These are phyloP conservation scores for Castanea mollissima DNA, from an alignment of 306 rosid species.

Conservation along the genomic window DNA sequence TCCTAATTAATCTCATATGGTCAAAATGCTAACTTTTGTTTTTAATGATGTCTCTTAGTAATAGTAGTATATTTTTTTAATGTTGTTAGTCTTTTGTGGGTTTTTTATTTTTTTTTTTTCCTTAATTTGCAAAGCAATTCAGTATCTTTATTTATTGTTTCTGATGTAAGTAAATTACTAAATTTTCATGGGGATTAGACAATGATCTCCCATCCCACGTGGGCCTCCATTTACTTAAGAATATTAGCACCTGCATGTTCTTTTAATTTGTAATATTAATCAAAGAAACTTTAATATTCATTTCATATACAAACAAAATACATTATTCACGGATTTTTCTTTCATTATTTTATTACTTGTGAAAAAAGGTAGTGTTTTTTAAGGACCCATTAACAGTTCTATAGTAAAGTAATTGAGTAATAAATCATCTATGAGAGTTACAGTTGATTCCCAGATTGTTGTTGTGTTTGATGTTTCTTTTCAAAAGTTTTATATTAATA, in stretches of 20 bases:
- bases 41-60: slow-evolving; percentile 24
- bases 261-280: slow-evolving; percentile 30
- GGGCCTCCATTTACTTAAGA: slow-evolving; percentile 48
- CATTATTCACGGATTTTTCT: slow-evolving; percentile 6
- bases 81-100: neutral
- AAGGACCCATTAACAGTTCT: slow-evolving; percentile 19
- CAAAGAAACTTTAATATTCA: slow-evolving; percentile 20
- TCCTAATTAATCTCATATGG: slow-evolving; percentile 20
- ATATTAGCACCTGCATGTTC: slow-evolving; percentile 52
- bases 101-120: neutral
- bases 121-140: slow-evolving; percentile 4
- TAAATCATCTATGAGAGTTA: slow-evolving; percentile 10
- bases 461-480: neutral
- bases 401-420: slow-evolving; percentile 1
- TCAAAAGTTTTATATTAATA: neutral
- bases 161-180: slow-evolving; percentile 15
- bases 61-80: neutral
- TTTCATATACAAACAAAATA: slow-evolving; percentile 28
- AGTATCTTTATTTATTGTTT: neutral
- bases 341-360: neutral
- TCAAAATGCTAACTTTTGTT: slow-evolving; percentile 34
- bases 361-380: neutral
- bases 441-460: neutral
- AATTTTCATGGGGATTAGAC: slow-evolving; percentile 52
- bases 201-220: slow-evolving; percentile 68